Conservation (phyloP, 768 basidiomycete genomes). For the Hygrocybe coccinea region DNA sequence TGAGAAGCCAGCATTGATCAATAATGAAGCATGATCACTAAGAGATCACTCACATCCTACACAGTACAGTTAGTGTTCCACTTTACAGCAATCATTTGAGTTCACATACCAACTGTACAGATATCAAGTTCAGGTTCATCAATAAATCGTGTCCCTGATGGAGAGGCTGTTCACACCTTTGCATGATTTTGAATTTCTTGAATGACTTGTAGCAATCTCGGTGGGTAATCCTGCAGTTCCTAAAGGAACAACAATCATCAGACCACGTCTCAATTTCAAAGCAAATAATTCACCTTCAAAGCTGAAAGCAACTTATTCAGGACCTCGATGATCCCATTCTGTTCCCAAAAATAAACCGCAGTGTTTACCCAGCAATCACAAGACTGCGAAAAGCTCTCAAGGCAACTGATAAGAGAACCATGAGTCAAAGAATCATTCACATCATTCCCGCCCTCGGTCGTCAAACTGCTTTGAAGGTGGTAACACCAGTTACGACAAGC, state of each 20-base stretch:
- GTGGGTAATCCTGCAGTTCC: no score
- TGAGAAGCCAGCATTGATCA: no score
- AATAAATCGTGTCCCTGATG: not conserved
- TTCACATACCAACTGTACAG: not conserved
- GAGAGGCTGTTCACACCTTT: no score
- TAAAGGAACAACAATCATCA: no score
- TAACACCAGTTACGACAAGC: slow-evolving; percentile 1
- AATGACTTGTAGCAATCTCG: no score
- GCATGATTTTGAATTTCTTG: no score
- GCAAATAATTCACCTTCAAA: no score
- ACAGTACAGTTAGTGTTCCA: not conserved
- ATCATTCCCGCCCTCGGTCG: not conserved
- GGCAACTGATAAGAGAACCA: not conserved
- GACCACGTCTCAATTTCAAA: no score
- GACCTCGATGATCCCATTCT: no score
- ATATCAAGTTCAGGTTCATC: not conserved
- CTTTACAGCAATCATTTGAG: not conserved
- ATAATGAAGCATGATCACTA: not conserved
- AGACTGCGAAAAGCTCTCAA: not conserved
- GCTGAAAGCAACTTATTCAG: no score
- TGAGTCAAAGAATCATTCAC: not conserved
- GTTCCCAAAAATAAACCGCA: not conserved
- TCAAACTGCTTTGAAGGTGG: not conserved
- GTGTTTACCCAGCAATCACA: slow-evolving; percentile 1
- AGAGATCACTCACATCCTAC: not conserved